Percentiles rank a stretch among this genome's conserved stretches.
Evolutionary conservation across 371 early-diverging fungal species (phyloP).

Genomic region (Mortierella sp.): DNA sequence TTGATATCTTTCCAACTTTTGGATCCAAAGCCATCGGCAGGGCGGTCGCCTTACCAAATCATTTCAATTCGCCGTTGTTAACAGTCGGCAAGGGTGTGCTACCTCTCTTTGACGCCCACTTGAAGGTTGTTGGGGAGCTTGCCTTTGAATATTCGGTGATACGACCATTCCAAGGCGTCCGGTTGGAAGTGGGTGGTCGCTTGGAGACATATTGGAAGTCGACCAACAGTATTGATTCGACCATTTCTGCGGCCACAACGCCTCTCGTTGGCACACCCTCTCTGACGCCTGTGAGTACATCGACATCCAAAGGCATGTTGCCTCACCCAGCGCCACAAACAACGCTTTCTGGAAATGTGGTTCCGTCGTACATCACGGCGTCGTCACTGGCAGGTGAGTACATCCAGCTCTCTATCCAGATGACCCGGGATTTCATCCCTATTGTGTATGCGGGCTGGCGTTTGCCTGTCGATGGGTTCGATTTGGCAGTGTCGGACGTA

Average conservation of each 20-base stretch:
- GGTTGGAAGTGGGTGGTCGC: slow-evolving; percentile 91
- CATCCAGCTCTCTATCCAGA: slow-evolving; percentile 88
- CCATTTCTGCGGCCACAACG: slow-evolving; percentile 32
- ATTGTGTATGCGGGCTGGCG: slow-evolving; percentile 86
- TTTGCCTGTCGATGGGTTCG: slow-evolving; percentile 68
- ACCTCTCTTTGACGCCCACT: slow-evolving; percentile 89
- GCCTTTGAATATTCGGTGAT: slow-evolving; percentile 85
- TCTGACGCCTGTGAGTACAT: slow-evolving; percentile 24
- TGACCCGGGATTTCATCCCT: slow-evolving; percentile 90
- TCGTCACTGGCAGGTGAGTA: slow-evolving; percentile 83
- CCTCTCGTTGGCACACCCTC: slow-evolving; percentile 25
- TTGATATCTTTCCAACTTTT: slow-evolving; percentile 94
- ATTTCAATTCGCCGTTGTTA: slow-evolving; percentile 60
- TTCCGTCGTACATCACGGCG: slow-evolving; percentile 86
- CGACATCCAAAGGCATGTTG: slow-evolving; percentile 29
- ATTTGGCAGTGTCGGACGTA: slow-evolving; percentile 70
- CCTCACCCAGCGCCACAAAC: slow-evolving; percentile 40
- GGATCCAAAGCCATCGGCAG: slow-evolving; percentile 94
- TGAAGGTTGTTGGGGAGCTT: slow-evolving; percentile 91
- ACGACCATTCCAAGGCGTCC: slow-evolving; percentile 87
- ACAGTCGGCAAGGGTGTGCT: slow-evolving; percentile 59
- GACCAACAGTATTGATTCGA: slow-evolving; percentile 70
- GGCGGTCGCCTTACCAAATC: slow-evolving; percentile 81
- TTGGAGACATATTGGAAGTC: slow-evolving; percentile 98
- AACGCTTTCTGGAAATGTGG: slow-evolving; percentile 48